phyloP scores from a whole-genome alignment of 192 early-diverging fungal species.

The Coemansia sp. region DNA sequence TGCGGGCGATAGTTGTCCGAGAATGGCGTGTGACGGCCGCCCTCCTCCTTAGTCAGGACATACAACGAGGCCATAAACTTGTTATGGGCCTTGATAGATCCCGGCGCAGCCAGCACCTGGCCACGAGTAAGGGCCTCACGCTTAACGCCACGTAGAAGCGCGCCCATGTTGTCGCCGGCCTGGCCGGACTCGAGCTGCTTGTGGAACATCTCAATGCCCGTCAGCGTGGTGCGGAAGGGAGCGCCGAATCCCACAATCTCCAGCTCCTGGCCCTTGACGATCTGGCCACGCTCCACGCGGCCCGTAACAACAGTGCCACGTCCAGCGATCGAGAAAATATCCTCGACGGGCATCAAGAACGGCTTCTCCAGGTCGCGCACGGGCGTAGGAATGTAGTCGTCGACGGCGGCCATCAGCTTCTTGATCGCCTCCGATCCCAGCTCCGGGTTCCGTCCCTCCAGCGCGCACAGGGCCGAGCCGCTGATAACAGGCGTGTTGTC shows the following conservation, averaged over 20 bases:
- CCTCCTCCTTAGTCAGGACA: constrained; percentile 96
- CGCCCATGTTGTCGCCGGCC: constrained; percentile 99
- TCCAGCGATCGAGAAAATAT: constrained; percentile 98
- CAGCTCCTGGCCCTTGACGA: constrained; percentile 92
- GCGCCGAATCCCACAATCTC: constrained; percentile 95
- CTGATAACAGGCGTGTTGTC: constrained; percentile 89
- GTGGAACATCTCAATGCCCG: constrained; percentile 99
- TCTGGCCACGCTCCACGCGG: constrained; percentile 90
- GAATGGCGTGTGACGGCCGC: constrained; percentile 97
- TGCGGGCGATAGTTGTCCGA: constrained; percentile 97
- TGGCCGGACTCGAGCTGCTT: constrained; percentile 97
- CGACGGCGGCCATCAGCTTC: constrained; percentile 94
- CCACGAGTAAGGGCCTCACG: constrained; percentile 95
- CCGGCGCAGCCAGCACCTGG: constrained; percentile 90
- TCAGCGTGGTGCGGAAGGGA: constrained; percentile 89
- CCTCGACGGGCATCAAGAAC: constrained; percentile 99
- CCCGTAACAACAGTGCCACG: constrained; percentile 97
- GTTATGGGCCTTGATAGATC: constrained; percentile 92
- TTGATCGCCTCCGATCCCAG: constrained; percentile 87
- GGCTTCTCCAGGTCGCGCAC: constrained; percentile 95
- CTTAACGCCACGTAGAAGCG: constrained; percentile 95
- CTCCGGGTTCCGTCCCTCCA: constrained; percentile 89
- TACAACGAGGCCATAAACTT: constrained; percentile 94
- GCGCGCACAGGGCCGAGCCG: constrained; percentile 94
- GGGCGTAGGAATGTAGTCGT: constrained; percentile 90